A percentile compares a stretch with the other conserved stretches of the same genome.
Conservation (phyloP, 176 grass and related monocot genomes). For the Aegilops speltoides region DNA sequence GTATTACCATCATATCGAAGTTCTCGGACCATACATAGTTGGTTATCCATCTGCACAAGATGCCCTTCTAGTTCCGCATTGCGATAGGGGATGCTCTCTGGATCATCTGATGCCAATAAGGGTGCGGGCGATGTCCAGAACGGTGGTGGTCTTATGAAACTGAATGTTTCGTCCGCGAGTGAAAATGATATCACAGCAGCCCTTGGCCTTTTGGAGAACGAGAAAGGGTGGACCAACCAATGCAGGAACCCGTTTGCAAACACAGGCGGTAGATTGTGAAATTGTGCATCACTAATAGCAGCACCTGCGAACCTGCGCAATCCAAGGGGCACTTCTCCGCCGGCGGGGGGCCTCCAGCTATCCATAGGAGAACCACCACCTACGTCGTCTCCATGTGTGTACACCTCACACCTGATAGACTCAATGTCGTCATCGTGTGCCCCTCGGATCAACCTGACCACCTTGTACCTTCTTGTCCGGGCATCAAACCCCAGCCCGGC, state of each 20-base stretch:
- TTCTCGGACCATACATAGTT: neutral
- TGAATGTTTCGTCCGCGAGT: neutral
- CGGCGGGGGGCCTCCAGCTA: neutral
- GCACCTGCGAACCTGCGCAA: neutral
- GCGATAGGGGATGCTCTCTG: neutral
- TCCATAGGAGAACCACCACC: neutral
- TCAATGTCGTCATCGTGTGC: neutral
- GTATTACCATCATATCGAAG: neutral
- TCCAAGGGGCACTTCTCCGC: neutral
- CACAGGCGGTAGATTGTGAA: neutral
- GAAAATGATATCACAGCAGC: neutral
- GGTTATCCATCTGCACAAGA: neutral
- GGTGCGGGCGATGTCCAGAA: neutral
- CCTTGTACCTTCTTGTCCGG: neutral
- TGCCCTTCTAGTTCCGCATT: neutral
- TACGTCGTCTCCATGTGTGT: neutral
- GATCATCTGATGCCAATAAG: neutral
- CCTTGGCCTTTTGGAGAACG: neutral
- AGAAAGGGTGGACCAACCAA: neutral
- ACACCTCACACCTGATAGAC: neutral
- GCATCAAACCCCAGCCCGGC: constrained; percentile 28
- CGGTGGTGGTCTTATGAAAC: neutral
- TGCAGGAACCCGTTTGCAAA: neutral
- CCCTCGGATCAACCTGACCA: constrained; percentile 9
- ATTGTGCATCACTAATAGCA: neutral